Base-by-base conservation (phyloP, 2,329 filamentous ascomycete genomes). In the Ophiostoma angusticollis region DNA sequence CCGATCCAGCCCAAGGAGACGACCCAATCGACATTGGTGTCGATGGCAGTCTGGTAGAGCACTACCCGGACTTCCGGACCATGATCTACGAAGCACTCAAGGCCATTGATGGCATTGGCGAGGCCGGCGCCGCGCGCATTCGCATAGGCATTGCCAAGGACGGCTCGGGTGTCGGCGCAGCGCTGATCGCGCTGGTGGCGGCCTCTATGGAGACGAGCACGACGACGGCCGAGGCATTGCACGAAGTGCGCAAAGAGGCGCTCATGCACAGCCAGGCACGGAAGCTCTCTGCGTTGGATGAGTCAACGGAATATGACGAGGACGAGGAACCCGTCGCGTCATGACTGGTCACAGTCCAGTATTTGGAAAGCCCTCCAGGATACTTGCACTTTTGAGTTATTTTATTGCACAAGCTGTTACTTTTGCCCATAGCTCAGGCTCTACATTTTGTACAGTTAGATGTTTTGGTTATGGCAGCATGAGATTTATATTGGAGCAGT, bases 131-230 rank as follows among this genome's bases (percentile, higher is more conserved):
- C 48, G 80, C 83, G 62, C 83, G 78, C 61, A 83, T 98, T 48
- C 73, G 85, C 41, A 95, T 98, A 53, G 91, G 89, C 17, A 91
- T 96, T 53, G 91, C 91, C 45, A 95, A 94, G 68, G 91, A 98
- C 57, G 91, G 91, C 34, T 91, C 83, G 47, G 91, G 85, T 46
- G 84, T 94, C n/a, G 91, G 91, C 38, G 91, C 91, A 3, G 91
- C 91, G 29, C 64, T 98, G 51, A 96, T 96, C 60, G 91, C 91
- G 37, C 72, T 95, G 36, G 83, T 95, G 21, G 89, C 89, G 1
- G 81, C 82, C 2, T 65, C 70, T 53, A 75, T 70, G 64, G 70
- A 76, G 58, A 69, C 70, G 59, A 55, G 55, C 28, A 34, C 28
- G 30, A 44, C 35, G 17, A 39, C 40, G 8, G 38, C 35, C 9